Evolutionary conservation across 306 rosid species (phyloP).

Genomic region (Dryas alaskensis): DNA sequence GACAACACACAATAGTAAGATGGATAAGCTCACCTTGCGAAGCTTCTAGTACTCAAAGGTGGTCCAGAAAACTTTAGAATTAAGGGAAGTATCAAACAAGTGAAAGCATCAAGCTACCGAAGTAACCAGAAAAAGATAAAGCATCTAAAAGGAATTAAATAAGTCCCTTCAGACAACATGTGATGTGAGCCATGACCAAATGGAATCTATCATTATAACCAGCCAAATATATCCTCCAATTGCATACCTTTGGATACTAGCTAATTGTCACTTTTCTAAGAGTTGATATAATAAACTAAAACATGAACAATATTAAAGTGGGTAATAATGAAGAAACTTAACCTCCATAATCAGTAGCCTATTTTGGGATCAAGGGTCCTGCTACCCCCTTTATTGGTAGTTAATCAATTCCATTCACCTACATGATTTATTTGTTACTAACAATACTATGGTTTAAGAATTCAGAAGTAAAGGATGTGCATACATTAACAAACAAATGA

Average conservation of each 20-base stretch:
- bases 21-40: no score
- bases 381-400: not conserved
- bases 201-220: not conserved
- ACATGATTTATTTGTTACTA: not conserved
- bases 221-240: not conserved
- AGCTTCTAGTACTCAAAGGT: not conserved
- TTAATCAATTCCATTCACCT: not conserved
- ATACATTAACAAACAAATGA: no score
- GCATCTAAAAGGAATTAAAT: not conserved
- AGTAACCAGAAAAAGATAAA: not conserved
- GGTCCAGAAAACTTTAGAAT: not conserved
- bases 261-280: not conserved
- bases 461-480: not conserved
- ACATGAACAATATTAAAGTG: not conserved
- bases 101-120: conserved; percentile 1
- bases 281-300: not conserved
- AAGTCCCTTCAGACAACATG: conserved; percentile 6
- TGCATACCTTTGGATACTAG: not conserved
- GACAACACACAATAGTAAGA: no score
- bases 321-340: conserved; percentile 3
- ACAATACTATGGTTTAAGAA: not conserved
- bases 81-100: conserved; percentile 1
- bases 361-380: not conserved
- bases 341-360: not conserved
- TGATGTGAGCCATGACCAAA: conserved; percentile 18